phyloP scores from a whole-genome alignment of 805 yeast species.

The Candida coquimbonensis region DNA sequence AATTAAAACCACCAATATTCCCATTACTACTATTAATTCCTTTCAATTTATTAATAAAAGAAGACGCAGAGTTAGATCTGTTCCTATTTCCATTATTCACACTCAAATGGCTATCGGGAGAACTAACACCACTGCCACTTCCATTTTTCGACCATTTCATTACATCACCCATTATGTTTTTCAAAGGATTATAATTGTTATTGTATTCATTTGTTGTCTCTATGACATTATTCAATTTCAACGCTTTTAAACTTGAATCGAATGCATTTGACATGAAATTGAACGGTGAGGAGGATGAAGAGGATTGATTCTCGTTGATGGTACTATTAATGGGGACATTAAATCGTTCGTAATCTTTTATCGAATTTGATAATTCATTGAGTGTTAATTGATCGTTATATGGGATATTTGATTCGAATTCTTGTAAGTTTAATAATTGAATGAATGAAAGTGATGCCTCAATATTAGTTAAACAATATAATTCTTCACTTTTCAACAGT shows the following conservation, averaged over 20 bases:
- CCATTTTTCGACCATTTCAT: conserved; percentile 14
- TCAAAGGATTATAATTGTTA: conserved; percentile 12
- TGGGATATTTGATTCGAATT: conserved; percentile 7
- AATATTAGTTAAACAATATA: conserved; percentile 20
- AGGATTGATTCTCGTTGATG: too few species aligned
- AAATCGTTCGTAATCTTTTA: neutral
- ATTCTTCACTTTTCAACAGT: conserved; percentile 12
- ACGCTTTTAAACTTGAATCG: conserved; percentile 10
- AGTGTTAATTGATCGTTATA: conserved; percentile 9
- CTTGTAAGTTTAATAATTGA: conserved; percentile 9
- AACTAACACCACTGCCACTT: neutral
- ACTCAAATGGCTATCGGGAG: neutral
- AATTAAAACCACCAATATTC: too few species aligned
- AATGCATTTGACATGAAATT: conserved; percentile 6
- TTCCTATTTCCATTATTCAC: neutral
- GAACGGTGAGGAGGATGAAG: too few species aligned
- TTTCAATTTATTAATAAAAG: conserved; percentile 3
- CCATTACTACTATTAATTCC: neutral
- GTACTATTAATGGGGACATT: neutral
- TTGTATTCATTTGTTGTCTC: conserved; percentile 3
- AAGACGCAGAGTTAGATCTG: conserved; percentile 5
- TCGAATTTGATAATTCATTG: neutral
- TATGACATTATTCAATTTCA: neutral
- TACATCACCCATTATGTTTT: conserved; percentile 14
- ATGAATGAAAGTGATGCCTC: conserved; percentile 22